phyloP scores from a whole-genome alignment of 163 green algal species.

The Prototheca cutis region DNA sequence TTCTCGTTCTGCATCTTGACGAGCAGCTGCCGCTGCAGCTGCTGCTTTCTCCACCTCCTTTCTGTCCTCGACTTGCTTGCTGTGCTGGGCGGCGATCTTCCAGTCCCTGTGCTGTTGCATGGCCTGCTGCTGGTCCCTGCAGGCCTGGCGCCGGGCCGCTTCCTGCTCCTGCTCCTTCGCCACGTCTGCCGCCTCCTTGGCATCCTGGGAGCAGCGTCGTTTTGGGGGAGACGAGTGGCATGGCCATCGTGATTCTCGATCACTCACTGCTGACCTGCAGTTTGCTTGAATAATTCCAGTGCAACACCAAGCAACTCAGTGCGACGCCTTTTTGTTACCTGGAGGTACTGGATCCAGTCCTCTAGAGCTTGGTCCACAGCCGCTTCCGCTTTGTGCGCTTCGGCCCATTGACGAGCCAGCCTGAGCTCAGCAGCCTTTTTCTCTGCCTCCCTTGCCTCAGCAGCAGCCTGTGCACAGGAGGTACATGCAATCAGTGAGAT shows the following conservation, averaged over 20 bases:
- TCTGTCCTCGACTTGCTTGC: conserved; percentile 13
- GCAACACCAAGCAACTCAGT: too few species aligned
- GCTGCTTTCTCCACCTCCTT: not conserved
- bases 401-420: conserved; percentile 13
- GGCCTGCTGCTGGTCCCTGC: not conserved
- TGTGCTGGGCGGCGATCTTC: too few species aligned
- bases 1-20: too few species aligned
- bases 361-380: too few species aligned
- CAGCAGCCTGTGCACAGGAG: not conserved
- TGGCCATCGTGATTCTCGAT: too few species aligned
- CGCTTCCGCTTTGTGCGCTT: conserved; percentile 13
- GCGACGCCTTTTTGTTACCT: too few species aligned
- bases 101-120: too few species aligned
- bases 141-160: not conserved
- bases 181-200: conserved; percentile 6
- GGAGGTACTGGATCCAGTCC: too few species aligned
- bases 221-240: too few species aligned
- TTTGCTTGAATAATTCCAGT: too few species aligned
- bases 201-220: too few species aligned
- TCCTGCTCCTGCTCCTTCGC: not conserved
- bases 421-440: conserved; percentile 11
- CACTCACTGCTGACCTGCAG: too few species aligned
- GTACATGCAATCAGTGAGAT: not conserved
- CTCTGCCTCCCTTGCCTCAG: conserved; percentile 6
- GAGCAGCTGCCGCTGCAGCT: not conserved